Conservation (phyloP, 2,329 filamentous ascomycete genomes). For the Mollisiaceae sp. region DNA sequence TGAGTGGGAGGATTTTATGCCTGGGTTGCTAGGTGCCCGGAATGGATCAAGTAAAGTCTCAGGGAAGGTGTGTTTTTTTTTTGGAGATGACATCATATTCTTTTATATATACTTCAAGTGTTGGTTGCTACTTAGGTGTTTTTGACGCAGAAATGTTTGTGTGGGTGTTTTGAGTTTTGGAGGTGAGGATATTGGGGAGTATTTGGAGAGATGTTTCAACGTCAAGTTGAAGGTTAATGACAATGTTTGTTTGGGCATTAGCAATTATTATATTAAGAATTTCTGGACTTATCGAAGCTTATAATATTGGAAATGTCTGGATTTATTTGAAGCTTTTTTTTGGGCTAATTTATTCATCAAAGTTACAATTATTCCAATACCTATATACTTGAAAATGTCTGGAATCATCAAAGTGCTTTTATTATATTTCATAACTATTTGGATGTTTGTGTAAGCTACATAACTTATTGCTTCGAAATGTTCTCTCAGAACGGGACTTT, state of each 20-base stretch:
- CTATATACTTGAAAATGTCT: too few relatives aligned
- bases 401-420: background rate
- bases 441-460: background rate
- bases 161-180: background rate
- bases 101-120: background rate
- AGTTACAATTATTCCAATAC: too few relatives aligned
- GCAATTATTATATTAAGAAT: too few relatives aligned
- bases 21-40: background rate
- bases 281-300: too few relatives aligned
- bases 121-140: background rate
- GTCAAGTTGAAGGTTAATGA: too few relatives aligned
- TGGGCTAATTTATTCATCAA: too few relatives aligned
- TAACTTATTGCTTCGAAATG: constrained; percentile 1
- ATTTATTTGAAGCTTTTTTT: too few relatives aligned
- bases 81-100: background rate
- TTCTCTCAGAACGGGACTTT: background rate
- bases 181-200: background rate
- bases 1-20: background rate
- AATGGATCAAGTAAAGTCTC: background rate
- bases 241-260: too few relatives aligned
- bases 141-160: too few relatives aligned
- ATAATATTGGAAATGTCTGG: too few relatives aligned
- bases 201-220: too few relatives aligned
- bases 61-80: background rate
- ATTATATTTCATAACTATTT: background rate